Conservation (phyloP, 371 early-diverging fungal genomes). For the Lichtheimia hyalospora region DNA sequence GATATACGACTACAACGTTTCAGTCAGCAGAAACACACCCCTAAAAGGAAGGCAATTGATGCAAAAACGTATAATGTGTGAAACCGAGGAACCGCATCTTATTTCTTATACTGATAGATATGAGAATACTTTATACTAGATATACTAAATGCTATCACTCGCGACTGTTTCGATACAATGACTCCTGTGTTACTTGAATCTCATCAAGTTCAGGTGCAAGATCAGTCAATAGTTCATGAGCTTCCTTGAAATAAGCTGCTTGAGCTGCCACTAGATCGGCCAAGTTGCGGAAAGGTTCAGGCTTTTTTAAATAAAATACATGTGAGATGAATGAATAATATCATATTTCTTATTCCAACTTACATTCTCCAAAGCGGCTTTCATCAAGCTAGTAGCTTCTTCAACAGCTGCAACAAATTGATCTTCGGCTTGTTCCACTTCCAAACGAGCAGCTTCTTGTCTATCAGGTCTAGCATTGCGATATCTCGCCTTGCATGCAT, state of each 20-base stretch:
- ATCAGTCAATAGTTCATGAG: slow-evolving; percentile 74
- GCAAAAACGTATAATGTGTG: not conserved
- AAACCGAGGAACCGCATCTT: too few relatives aligned
- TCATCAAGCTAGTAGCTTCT: slow-evolving; percentile 90
- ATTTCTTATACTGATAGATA: too few relatives aligned
- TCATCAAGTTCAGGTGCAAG: slow-evolving; percentile 91
- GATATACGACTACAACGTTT: too few relatives aligned
- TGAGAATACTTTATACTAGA: too few relatives aligned
- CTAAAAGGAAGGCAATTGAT: too few relatives aligned
- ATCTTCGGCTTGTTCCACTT: slow-evolving; percentile 91
- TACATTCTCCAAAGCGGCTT: slow-evolving; percentile 81
- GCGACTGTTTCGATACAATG: slow-evolving; percentile 69
- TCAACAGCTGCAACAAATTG: slow-evolving; percentile 90
- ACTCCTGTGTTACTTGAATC: slow-evolving; percentile 88
- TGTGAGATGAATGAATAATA: not conserved
- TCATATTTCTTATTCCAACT: slow-evolving; percentile 9
- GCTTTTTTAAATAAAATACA: slow-evolving; percentile 38
- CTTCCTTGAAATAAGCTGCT: slow-evolving; percentile 81
- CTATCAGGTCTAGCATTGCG: slow-evolving; percentile 67
- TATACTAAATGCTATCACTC: slow-evolving; percentile 27
- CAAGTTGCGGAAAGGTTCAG: slow-evolving; percentile 82
- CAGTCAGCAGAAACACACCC: too few relatives aligned
- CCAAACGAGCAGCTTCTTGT: slow-evolving; percentile 69
- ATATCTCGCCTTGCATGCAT: slow-evolving; percentile 79
- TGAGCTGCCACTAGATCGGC: slow-evolving; percentile 87